Conservation (phyloP, 352 stramenopile species). For the Phytophthora pluvialis region DNA sequence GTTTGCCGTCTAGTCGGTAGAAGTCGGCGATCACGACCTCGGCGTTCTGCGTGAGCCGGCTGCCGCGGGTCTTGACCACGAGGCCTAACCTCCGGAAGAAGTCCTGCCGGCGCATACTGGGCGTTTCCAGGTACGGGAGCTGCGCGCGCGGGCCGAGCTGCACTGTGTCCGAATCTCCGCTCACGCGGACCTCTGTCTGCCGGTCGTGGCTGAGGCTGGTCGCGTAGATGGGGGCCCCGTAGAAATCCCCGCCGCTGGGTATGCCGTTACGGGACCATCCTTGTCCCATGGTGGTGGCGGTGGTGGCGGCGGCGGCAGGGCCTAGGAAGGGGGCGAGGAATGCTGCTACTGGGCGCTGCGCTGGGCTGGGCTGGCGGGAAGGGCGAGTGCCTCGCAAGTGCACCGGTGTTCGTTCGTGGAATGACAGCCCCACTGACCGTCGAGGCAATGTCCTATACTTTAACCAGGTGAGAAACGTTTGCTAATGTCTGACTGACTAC, state of each 20-base stretch:
- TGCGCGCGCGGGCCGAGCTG: conserved; percentile 74
- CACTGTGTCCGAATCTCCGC: conserved; percentile 62
- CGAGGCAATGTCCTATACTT: conserved; percentile 20
- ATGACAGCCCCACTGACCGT: conserved; percentile 26
- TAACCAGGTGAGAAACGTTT: conserved; percentile 37
- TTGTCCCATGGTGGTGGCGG: conserved; percentile 64
- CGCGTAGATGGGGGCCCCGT: conserved; percentile 83
- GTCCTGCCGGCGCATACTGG: conserved; percentile 65
- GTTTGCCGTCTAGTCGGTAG: conserved; percentile 80
- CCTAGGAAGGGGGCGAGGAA: neutral
- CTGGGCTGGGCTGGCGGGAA: neutral
- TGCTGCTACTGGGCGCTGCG: neutral
- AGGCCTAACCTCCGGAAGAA: conserved; percentile 83
- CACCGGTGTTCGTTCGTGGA: conserved; percentile 26
- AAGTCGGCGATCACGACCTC: conserved; percentile 84
- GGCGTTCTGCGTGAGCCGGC: conserved; percentile 86
- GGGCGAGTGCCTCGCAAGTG: neutral
- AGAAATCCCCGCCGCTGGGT: conserved; percentile 75
- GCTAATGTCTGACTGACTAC: conserved; percentile 39
- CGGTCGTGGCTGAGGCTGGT: conserved; percentile 87
- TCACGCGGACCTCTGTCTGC: conserved; percentile 83
- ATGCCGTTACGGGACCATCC: conserved; percentile 63
- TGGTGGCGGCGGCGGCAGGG: conserved; percentile 1
- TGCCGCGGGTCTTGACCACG: conserved; percentile 84
- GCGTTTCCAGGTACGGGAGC: conserved; percentile 72